These are phyloP conservation scores for Piromyces finnis DNA, from an alignment of 192 early-diverging fungal genomes.

Conservation along the genomic window DNA sequence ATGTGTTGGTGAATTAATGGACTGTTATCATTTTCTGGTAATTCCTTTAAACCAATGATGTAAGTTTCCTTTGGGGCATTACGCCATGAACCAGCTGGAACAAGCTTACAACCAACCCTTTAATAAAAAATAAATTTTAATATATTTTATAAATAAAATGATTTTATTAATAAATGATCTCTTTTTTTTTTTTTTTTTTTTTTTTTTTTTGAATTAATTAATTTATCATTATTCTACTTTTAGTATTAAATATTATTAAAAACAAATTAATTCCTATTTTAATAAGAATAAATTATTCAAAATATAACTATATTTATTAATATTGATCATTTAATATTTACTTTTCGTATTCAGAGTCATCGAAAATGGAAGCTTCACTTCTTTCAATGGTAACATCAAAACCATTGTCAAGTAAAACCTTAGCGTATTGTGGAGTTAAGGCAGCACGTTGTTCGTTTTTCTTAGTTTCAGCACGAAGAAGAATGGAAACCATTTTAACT, in stretches of 20 bases:
- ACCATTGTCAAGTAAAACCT: constrained; percentile 55
- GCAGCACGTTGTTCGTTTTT: constrained; percentile 85
- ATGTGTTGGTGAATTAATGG: constrained; percentile 86
- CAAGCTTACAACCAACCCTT: constrained; percentile 64
- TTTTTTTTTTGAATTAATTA: too few relatives aligned
- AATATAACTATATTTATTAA: too few relatives aligned
- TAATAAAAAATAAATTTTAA: neutral
- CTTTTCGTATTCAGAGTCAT: constrained; percentile 68
- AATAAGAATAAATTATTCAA: too few relatives aligned
- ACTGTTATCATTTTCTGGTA: constrained; percentile 79
- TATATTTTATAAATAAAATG: too few relatives aligned
- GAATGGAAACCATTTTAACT: neutral
- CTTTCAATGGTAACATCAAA: constrained; percentile 84
- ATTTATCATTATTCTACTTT: too few relatives aligned
- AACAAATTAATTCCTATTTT: too few relatives aligned
- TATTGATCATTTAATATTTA: too few relatives aligned
- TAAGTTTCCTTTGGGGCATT: constrained; percentile 79
- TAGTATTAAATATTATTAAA: neutral
- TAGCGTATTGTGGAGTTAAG: constrained; percentile 67
- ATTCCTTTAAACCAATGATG: constrained; percentile 90
- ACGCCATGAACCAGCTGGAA: constrained; percentile 64
- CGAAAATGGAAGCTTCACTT: constrained; percentile 67
- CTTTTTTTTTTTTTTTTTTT: too few relatives aligned
- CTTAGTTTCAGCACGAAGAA: constrained; percentile 91
- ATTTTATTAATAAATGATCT: too few relatives aligned